These are phyloP conservation scores for Chenopodium quinoa DNA, from an alignment of 148 eudicot species.

Conservation along the genomic window DNA sequence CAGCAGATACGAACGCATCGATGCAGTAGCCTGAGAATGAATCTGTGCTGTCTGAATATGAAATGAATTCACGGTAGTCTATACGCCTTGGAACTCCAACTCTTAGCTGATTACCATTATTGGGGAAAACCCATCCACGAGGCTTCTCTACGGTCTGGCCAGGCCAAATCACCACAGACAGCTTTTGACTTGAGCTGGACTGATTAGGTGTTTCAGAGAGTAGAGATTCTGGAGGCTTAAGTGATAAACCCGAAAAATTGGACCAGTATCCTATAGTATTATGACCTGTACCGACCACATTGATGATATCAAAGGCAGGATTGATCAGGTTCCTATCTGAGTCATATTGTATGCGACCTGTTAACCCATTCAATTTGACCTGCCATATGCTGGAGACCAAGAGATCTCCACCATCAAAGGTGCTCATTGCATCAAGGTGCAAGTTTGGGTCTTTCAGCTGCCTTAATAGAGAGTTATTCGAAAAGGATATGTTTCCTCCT, in stretches of 20 bases:
- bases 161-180: slow-evolving; percentile 62
- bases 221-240: slow-evolving; percentile 55
- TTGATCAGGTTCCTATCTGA: slow-evolving; percentile 34
- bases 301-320: slow-evolving; percentile 68
- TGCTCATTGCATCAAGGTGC: slow-evolving; percentile 53
- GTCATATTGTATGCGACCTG: slow-evolving; percentile 52
- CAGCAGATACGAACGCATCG: slow-evolving; percentile 67
- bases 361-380: slow-evolving; percentile 51
- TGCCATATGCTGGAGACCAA: slow-evolving; percentile 43
- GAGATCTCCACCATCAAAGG: slow-evolving; percentile 56
- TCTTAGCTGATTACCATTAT: slow-evolving; percentile 48
- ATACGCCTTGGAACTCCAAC: slow-evolving; percentile 76
- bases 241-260: slow-evolving; percentile 58
- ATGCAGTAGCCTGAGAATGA: slow-evolving; percentile 62
- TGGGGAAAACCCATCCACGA: slow-evolving; percentile 79
- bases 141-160: slow-evolving; percentile 57
- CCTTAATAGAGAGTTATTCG: slow-evolving; percentile 38
- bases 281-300: slow-evolving; percentile 61
- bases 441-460: slow-evolving; percentile 27
- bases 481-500: slow-evolving; percentile 61
- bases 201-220: slow-evolving; percentile 33
- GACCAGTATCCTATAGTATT: slow-evolving; percentile 72
- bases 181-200: slow-evolving; percentile 39
- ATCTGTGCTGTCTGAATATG: slow-evolving; percentile 35
- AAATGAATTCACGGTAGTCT: slow-evolving; percentile 50